Conservation (phyloP, 176 grass and related monocot genomes). For the Triticum urartu region DNA sequence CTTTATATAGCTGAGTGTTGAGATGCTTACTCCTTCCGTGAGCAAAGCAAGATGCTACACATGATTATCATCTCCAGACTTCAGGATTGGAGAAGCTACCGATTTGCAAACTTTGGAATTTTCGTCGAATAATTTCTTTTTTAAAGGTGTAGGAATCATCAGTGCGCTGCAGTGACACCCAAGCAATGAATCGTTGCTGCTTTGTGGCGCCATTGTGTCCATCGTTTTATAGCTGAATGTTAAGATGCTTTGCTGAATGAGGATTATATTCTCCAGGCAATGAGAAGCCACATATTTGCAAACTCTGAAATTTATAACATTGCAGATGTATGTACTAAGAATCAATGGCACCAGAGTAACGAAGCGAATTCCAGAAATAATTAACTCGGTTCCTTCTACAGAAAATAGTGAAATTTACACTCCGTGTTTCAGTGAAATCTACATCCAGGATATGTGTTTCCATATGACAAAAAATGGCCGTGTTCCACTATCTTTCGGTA, state of each 20-base stretch:
- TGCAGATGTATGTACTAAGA: not conserved
- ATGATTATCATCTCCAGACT: not conserved
- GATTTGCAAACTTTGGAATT: not conserved
- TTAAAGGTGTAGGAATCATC: not conserved
- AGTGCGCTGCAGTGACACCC: not conserved
- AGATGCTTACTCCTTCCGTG: conserved; percentile 37
- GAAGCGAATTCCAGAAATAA: not conserved
- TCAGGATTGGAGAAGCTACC: conserved; percentile 3
- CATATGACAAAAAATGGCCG: not conserved
- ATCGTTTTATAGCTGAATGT: not conserved
- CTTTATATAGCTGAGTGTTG: not conserved
- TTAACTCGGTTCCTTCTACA: not conserved
- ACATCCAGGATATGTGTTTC: not conserved
- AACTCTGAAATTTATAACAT: not conserved
- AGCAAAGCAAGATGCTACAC: conserved; percentile 36
- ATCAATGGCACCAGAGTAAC: conserved; percentile 22
- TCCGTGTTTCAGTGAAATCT: not conserved
- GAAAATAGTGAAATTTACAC: not conserved
- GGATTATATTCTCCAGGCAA: not conserved
- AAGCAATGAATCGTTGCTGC: not conserved
- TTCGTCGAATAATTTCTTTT: conserved; percentile 4
- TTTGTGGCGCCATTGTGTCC: not conserved
- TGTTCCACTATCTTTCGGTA: not conserved
- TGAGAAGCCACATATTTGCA: not conserved
- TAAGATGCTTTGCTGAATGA: not conserved